Conservation (phyloP, 2,329 filamentous ascomycete species). For the Talaromyces sp. region DNA sequence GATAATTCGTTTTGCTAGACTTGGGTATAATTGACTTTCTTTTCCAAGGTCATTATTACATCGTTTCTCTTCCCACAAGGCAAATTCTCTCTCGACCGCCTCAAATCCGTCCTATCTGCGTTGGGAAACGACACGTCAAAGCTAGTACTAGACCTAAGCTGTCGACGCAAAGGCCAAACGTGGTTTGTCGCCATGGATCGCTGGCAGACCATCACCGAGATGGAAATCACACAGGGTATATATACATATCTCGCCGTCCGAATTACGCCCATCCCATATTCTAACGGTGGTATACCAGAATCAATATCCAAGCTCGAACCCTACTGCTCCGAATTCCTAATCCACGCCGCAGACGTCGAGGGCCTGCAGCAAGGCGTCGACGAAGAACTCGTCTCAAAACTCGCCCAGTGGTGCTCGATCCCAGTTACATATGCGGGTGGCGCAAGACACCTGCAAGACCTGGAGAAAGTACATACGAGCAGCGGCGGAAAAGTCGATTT, state of each 20-base stretch:
- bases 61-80: slow-evolving; percentile 87
- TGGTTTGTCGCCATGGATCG: slow-evolving; percentile 99
- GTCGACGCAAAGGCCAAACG: slow-evolving; percentile 64
- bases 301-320: slow-evolving; percentile 76
- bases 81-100: slow-evolving; percentile 68
- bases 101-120: slow-evolving; percentile 66
- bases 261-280: not conserved
- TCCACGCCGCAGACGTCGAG: slow-evolving; percentile 95
- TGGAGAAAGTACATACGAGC: slow-evolving; percentile 72
- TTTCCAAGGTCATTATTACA: slow-evolving; percentile 84
- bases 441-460: slow-evolving; percentile 72
- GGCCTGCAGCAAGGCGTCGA: slow-evolving; percentile 89
- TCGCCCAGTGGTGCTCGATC: slow-evolving; percentile 82
- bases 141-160: slow-evolving; percentile 93
- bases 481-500: slow-evolving; percentile 81
- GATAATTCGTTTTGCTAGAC: no score
- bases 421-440: slow-evolving; percentile 96
- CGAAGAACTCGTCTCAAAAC: slow-evolving; percentile 67
- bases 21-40: not conserved
- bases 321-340: slow-evolving; percentile 92
- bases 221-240: slow-evolving; percentile 81
- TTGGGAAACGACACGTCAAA: slow-evolving; percentile 70
- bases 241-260: no score
- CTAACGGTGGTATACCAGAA: slow-evolving; percentile 45
- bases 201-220: slow-evolving; percentile 96